Base-by-base conservation (phyloP, 2,329 filamentous ascomycete species). In the Penicillium digitatum region DNA sequence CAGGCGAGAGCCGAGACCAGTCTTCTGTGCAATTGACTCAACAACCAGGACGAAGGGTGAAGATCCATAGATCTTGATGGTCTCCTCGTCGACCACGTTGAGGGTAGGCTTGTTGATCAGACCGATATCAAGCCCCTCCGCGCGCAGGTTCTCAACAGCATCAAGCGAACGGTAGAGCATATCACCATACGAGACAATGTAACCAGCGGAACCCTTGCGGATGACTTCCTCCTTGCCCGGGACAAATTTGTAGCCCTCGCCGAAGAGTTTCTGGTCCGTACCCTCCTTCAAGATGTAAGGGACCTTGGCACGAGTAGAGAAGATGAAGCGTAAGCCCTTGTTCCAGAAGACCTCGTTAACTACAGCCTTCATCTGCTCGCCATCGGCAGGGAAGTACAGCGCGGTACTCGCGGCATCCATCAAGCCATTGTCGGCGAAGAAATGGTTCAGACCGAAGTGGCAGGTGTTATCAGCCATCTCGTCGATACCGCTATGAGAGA, bases 391-490 rank as follows among this genome's bases (percentile, higher is more conserved):
- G 67, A 75, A 75, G 58, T 74, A 75, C 2, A 75, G 57, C 1
- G 67, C 55, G 1, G 71, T 74, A 24, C 38, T 64, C 52, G 67
- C 69, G 22, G 68, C 67, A 51, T 74, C 72, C 61, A 73, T 70
- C 8, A 75, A 60, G 1, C 71, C 72, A 45, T 75, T 74, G 31
- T 75, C 72, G 5, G 72, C 72, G 52, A 75, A 74, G 66, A 74
- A 73, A 37, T 72, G 68, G 64, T 74, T 74, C 55, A 75, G 58
- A 5, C 72, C 72, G 52, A 75, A 75, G 59, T 75, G 72, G 62
- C 72, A 75, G 1, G 72, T 75, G 57, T 74, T 75, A 52, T 74
- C 72, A 14, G 72, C 72, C 64, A 74, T 75, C 56, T 74, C 72
- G 38, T 74, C 72, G 2, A 75, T 69, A 32, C 72, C 72, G 9